Evolutionary conservation across 495 filamentous ascomycete genomes (phyloP), one percentile per base, ranked within the genome.

Genomic region (Emericellopsis terricola): DNA sequence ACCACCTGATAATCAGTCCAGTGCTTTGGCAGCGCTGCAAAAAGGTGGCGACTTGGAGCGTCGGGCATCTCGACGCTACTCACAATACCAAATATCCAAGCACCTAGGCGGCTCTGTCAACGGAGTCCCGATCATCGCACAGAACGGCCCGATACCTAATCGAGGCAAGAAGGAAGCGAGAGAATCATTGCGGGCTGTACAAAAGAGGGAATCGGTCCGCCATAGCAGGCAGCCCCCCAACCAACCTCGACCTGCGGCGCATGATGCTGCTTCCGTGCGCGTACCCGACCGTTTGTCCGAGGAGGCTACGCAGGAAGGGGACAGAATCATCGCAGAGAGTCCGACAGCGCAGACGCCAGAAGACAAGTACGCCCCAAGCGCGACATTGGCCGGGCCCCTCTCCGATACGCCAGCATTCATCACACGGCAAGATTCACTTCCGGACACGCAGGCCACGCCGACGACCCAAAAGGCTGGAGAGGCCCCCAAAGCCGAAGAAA

Each of bases 71-170:
- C 67, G 86, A 44, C 62, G 89, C 43, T 96, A 94, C 48, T 94
- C 86, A 19, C 76, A 78, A 27, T 97, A 96, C 55, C 91, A 96
- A 44, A 86, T 96, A 30, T 81, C 81, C 15, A 94, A 92, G 44
- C 83, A 92, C 39, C 65, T 94, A 3, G 89, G 87, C 2, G 68
- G 74, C 16, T 76, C 77, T 20, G 64, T 80, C 10, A 81, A 76
- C 49, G 84, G 80, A 13, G 72, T 94, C 4, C 82, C 84, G 3
- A 79, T 92, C 57, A 61, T 94, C 6, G 83, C 77, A 8, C 85
- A 94, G 43, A 87, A 79, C 30, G 79, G 80, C 18, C 82, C 87
- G 2, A 67, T 89, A 36, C 85, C 85, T 2, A 94, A 94, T 45
- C 71, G 89, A 27, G 84, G 83, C 6, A 45, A 54, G 28, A 70